Percentiles rank a stretch among this genome's conserved stretches.
phyloP scores from a whole-genome alignment of 1,139 yeast species.

The Pichia sp. region DNA sequence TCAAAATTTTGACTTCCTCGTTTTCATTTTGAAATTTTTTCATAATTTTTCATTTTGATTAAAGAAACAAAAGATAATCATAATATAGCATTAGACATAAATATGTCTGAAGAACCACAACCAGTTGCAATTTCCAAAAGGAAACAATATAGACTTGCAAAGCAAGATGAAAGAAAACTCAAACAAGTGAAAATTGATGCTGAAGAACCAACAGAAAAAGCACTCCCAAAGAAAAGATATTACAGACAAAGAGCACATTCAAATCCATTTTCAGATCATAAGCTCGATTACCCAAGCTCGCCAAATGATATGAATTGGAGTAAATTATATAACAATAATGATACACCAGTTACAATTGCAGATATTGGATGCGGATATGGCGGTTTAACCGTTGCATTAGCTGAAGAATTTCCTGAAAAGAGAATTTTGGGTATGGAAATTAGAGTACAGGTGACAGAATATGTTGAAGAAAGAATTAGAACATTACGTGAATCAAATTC shows the following conservation, averaged over 20 bases:
- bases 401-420: constrained; percentile 67
- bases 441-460: constrained; percentile 93
- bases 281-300: constrained; percentile 74
- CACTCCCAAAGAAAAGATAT: constrained; percentile 70
- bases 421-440: constrained; percentile 93
- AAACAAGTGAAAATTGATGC: constrained; percentile 27
- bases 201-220: constrained; percentile 18
- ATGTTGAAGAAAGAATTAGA: constrained; percentile 89
- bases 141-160: constrained; percentile 27
- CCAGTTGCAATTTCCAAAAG: constrained; percentile 21
- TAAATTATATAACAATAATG: constrained; percentile 59
- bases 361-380: constrained; percentile 99
- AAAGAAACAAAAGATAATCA: neutral
- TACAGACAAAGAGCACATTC: constrained; percentile 98
- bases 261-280: constrained; percentile 94
- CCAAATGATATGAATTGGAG: constrained; percentile 90
- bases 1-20: neutral
- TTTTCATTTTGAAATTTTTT: neutral
- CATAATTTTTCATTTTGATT: neutral
- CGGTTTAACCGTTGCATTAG: constrained; percentile 75
- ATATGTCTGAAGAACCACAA: neutral
- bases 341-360: constrained; percentile 50
- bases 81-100: neutral
- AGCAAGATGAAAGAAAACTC: constrained; percentile 26
- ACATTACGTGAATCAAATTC: constrained; percentile 52